Evolutionary conservation across 2,329 filamentous ascomycete species (phyloP).

Genomic region (Alternaria sp.): DNA sequence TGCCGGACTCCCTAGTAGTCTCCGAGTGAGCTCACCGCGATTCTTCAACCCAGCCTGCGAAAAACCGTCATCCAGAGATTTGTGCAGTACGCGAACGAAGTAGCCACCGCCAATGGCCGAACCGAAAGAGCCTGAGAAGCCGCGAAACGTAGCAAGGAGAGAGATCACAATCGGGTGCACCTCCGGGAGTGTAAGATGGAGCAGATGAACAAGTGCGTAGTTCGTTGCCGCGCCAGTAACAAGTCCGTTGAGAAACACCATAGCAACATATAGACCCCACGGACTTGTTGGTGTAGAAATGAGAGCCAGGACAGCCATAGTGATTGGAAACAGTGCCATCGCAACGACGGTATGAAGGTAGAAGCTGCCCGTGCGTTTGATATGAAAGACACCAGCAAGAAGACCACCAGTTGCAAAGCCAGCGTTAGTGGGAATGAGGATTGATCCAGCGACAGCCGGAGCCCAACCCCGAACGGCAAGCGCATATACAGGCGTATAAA

Average conservation of each 20-base stretch:
- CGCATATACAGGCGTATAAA: constrained; percentile 81
- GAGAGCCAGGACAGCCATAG: constrained; percentile 63
- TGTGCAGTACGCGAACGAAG: constrained; percentile 68
- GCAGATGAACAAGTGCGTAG: constrained; percentile 79
- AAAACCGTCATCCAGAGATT: constrained; percentile 65
- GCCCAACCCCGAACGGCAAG: constrained; percentile 75
- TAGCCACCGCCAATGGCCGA: constrained; percentile 79
- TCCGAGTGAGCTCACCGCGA: constrained; percentile 57
- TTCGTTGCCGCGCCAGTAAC: constrained; percentile 76
- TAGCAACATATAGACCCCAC: constrained; percentile 61
- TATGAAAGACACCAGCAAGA: constrained; percentile 75
- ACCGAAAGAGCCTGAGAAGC: constrained; percentile 82
- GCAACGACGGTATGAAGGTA: constrained; percentile 69
- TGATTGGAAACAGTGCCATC: constrained; percentile 66
- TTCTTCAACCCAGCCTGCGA: constrained; percentile 49
- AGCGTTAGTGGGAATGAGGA: constrained; percentile 80
- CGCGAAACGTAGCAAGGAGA: constrained; percentile 78
- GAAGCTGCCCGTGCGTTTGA: constrained; percentile 74
- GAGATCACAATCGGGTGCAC: constrained; percentile 79
- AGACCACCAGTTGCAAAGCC: constrained; percentile 79
- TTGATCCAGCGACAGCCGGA: constrained; percentile 73
- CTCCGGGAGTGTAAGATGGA: constrained; percentile 71
- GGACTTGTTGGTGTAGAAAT: constrained; percentile 62
- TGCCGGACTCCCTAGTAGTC: constrained; percentile 64
- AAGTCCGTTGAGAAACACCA: constrained; percentile 74